Percentiles rank a stretch among this genome's conserved stretches.
Conservation (phyloP, 257 asterid genomes). For the Coffea canephora region DNA sequence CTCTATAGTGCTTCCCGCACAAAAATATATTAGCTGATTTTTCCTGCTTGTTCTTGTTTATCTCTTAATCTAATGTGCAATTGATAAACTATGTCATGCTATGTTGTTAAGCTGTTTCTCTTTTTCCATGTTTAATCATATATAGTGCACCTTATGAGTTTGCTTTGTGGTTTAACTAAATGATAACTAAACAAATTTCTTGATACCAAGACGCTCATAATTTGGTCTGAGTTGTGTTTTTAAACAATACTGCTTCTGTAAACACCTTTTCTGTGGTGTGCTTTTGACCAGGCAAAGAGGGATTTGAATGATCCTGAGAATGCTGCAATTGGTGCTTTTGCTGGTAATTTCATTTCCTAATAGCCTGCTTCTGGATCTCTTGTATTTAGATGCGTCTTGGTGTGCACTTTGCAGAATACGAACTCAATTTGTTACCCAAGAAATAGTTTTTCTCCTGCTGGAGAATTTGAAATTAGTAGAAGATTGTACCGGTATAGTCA, state of each 20-base stretch:
- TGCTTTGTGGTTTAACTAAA: background rate
- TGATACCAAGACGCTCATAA: background rate
- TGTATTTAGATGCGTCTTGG: no score
- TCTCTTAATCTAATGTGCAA: background rate
- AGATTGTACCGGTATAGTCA: background rate
- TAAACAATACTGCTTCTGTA: constrained; percentile 10
- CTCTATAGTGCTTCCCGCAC: background rate
- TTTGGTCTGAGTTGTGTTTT: constrained; percentile 9
- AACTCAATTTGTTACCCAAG: background rate
- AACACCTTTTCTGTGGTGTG: constrained; percentile 2
- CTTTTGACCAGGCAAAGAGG: constrained; percentile 71
- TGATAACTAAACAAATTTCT: background rate
- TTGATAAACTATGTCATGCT: background rate
- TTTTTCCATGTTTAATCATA: background rate
- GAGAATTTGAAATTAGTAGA: background rate
- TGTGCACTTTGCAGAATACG: background rate
- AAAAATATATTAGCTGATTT: background rate
- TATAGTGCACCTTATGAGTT: background rate
- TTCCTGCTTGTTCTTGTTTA: background rate
- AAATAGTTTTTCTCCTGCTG: background rate
- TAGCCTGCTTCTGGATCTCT: background rate
- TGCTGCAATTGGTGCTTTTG: constrained; percentile 90
- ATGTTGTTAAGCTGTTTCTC: background rate
- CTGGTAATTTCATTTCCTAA: constrained; percentile 50
- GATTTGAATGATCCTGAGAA: constrained; percentile 90